Percentiles rank a stretch among this genome's conserved stretches.
Evolutionary conservation across 2,329 filamentous ascomycete species (phyloP).

Genomic region (Mollisia scopiformis): DNA sequence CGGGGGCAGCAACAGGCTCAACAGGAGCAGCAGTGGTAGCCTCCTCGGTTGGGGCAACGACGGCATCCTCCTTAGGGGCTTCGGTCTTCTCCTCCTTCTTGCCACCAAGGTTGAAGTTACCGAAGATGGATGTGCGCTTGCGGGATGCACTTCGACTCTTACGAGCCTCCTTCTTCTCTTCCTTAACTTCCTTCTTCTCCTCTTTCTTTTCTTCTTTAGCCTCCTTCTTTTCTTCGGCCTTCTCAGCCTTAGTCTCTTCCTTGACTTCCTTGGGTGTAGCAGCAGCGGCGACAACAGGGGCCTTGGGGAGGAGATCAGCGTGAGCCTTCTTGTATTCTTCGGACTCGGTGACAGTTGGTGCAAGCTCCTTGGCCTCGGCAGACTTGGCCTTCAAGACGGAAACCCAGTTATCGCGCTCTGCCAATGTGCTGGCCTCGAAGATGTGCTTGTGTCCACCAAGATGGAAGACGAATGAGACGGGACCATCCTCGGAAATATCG

Average conservation of each 20-base stretch:
- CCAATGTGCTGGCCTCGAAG: conserved; percentile 77
- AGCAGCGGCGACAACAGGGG: conserved; percentile 39
- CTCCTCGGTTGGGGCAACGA: conserved; percentile 36
- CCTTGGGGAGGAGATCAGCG: conserved; percentile 43
- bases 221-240: conserved; percentile 35
- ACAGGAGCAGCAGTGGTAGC: conserved; percentile 23
- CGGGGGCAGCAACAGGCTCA: conserved; percentile 27
- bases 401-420: conserved; percentile 93
- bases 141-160: conserved; percentile 67
- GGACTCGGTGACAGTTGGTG: conserved; percentile 71
- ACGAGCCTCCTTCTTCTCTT: conserved; percentile 58
- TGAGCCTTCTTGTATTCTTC: conserved; percentile 79
- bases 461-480: conserved; percentile 84
- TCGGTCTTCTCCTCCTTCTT: conserved; percentile 41
- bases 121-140: conserved; percentile 69
- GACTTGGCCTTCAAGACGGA: conserved; percentile 80
- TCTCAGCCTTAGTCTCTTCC: conserved; percentile 30
- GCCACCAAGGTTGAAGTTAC: conserved; percentile 47
- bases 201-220: conserved; percentile 46
- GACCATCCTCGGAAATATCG: conserved; percentile 73
- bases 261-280: too few species aligned
- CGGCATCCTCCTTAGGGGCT: conserved; percentile 45
- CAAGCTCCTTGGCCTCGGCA: conserved; percentile 81
- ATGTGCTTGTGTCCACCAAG: conserved; percentile 87
- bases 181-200: conserved; percentile 47